phyloP scores from a whole-genome alignment of 345 rosid species.

The Rhodamnia rubescens region DNA sequence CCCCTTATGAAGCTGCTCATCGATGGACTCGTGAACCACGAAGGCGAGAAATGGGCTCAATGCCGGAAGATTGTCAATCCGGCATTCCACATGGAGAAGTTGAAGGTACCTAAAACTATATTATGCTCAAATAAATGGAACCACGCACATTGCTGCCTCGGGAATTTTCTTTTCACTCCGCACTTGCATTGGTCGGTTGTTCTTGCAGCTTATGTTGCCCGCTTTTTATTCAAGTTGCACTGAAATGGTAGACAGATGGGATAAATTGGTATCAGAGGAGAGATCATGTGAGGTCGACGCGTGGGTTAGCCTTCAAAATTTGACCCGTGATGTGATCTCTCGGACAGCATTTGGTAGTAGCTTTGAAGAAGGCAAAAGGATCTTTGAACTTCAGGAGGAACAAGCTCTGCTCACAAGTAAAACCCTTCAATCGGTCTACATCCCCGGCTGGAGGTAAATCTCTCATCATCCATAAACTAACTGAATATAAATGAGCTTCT shows the following conservation, averaged over 20 bases:
- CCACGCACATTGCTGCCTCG: neutral
- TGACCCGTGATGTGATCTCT: slow-evolving; percentile 24
- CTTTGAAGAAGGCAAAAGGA: slow-evolving; percentile 55
- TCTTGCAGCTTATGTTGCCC: slow-evolving; percentile 1
- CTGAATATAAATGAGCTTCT: neutral
- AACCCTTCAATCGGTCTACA: slow-evolving; percentile 8
- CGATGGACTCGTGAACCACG: slow-evolving; percentile 17
- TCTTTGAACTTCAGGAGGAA: slow-evolving; percentile 37
- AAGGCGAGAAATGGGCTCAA: slow-evolving; percentile 45
- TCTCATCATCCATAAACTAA: neutral
- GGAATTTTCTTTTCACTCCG: no score
- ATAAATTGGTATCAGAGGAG: neutral
- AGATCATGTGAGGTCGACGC: slow-evolving; percentile 1
- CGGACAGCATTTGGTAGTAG: slow-evolving; percentile 55
- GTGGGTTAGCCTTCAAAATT: slow-evolving; percentile 7
- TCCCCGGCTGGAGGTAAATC: slow-evolving; percentile 56
- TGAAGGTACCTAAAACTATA: slow-evolving; percentile 24
- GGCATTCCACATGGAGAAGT: slow-evolving; percentile 45
- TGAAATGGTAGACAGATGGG: slow-evolving; percentile 22
- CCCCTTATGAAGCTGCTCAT: slow-evolving; percentile 18
- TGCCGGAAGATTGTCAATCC: slow-evolving; percentile 38
- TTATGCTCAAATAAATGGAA: neutral
- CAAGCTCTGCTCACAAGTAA: slow-evolving; percentile 20
- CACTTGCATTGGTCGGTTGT: neutral
- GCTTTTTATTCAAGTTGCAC: slow-evolving; percentile 7